Evolutionary conservation across 78 protist genomes (phyloP).

Genomic region (Speleostelium caveatum): DNA sequence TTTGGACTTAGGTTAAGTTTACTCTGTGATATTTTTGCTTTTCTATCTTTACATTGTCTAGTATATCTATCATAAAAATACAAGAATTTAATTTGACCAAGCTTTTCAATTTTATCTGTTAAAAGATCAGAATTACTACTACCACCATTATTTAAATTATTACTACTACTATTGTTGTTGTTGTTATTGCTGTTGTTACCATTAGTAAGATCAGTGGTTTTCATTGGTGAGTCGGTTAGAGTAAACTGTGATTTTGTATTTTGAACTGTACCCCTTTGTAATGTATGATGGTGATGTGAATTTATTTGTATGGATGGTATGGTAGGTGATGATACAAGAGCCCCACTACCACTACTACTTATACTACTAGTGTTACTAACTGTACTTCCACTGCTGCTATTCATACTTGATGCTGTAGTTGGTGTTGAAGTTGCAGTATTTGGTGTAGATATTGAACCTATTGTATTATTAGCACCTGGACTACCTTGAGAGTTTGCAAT

Average conservation of each 20-base stretch:
- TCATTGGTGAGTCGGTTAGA: conserved; percentile 34
- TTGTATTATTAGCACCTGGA: not conserved
- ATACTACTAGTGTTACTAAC: not conserved
- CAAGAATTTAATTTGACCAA: conserved; percentile 68
- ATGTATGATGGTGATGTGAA: not conserved
- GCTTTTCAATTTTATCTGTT: conserved; percentile 41
- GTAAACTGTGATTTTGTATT: not conserved
- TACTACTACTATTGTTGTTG: not conserved
- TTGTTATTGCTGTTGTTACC: not conserved
- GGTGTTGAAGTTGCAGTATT: not conserved
- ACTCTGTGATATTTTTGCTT: conserved; percentile 46
- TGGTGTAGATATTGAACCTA: too few species aligned
- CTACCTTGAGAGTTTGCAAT: too few species aligned
- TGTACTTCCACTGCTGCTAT: not conserved
- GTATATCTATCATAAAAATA: conserved; percentile 63
- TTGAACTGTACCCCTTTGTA: not conserved
- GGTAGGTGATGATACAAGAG: conserved; percentile 13
- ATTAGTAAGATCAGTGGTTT: not conserved
- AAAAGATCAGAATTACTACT: not conserved
- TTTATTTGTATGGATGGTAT: not conserved
- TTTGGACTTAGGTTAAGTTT: conserved; percentile 14
- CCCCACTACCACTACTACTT: not conserved
- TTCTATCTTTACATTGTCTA: conserved; percentile 34
- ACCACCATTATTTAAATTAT: not conserved
- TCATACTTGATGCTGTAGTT: not conserved